Evolutionary conservation across 2,329 filamentous ascomycete genomes (phyloP).

Genomic region (Alternaria triticina): DNA sequence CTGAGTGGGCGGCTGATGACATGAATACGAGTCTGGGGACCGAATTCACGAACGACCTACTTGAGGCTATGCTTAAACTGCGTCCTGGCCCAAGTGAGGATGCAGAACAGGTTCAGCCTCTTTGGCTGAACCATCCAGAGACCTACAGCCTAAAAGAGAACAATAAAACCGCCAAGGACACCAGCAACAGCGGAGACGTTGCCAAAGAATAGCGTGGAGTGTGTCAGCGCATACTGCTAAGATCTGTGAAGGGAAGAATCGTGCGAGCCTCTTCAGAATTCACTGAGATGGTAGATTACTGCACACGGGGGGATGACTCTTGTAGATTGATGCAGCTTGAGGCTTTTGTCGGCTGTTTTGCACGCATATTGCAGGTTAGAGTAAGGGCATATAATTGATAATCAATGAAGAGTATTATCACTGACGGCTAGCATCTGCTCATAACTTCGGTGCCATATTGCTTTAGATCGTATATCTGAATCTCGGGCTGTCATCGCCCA

Average conservation of each 20-base stretch:
- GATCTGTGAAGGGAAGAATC: background rate
- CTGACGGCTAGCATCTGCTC: background rate
- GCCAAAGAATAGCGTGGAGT: background rate
- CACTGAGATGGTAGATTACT: background rate
- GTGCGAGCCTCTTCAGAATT: background rate
- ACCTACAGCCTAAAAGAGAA: background rate
- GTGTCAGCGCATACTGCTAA: background rate
- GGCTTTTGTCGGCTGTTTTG: background rate
- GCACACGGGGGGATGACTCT: background rate
- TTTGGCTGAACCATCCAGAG: background rate
- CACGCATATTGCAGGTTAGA: too few species aligned
- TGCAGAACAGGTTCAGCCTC: background rate
- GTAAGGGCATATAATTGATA: background rate
- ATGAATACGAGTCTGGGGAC: background rate
- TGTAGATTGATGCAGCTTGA: background rate
- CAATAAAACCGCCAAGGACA: background rate
- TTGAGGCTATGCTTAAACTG: background rate
- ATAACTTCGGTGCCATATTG: background rate
- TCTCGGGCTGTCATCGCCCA: conserved; percentile 55
- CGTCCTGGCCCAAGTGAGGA: background rate
- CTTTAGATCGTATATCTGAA: conserved; percentile 49
- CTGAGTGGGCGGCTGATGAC: background rate
- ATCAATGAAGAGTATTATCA: background rate
- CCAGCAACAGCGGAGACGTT: background rate
- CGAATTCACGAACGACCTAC: background rate